A percentile compares a stretch with the other conserved stretches of the same genome.
Evolutionary conservation across 768 basidiomycete species (phyloP).

Genomic region (Candolleomyces aberdarensis): DNA sequence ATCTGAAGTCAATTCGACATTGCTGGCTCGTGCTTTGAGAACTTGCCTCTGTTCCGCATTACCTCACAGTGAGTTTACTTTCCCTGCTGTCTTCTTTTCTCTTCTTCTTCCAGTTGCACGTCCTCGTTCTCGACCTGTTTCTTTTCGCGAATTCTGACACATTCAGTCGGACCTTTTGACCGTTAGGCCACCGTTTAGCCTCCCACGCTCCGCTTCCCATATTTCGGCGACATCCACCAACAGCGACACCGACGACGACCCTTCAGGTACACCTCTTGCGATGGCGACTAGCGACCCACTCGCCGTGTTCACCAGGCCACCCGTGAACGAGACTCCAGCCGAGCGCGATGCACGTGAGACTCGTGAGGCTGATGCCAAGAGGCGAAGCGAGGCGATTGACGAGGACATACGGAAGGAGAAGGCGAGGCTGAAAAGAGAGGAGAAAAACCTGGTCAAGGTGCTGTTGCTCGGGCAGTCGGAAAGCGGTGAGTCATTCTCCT

Average conservation of each 20-base stretch:
- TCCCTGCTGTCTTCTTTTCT: too few species aligned
- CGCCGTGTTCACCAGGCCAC: constrained; percentile 52
- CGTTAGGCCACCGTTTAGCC: too few species aligned
- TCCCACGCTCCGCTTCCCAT: too few species aligned
- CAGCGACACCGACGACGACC: neutral
- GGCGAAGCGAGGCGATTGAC: constrained; percentile 58
- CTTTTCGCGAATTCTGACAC: too few species aligned
- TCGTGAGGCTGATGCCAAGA: constrained; percentile 50
- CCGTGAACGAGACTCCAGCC: constrained; percentile 49
- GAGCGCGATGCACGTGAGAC: constrained; percentile 38
- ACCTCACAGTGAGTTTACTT: too few species aligned
- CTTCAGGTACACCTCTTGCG: neutral
- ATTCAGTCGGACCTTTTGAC: too few species aligned
- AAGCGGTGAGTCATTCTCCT: constrained; percentile 49
- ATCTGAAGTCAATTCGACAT: too few species aligned
- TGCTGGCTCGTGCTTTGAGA: too few species aligned
- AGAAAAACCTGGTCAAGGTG: constrained; percentile 48
- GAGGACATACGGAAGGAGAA: constrained; percentile 48
- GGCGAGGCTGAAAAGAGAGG: constrained; percentile 41
- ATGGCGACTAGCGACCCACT: constrained; percentile 49
- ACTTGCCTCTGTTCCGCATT: too few species aligned
- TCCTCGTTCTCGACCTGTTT: too few species aligned
- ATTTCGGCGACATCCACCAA: neutral
- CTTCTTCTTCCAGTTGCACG: too few species aligned
- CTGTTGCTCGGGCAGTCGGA: constrained; percentile 64